These are phyloP conservation scores for Silene uniflora DNA, from an alignment of 148 eudicot species.

Conservation along the genomic window DNA sequence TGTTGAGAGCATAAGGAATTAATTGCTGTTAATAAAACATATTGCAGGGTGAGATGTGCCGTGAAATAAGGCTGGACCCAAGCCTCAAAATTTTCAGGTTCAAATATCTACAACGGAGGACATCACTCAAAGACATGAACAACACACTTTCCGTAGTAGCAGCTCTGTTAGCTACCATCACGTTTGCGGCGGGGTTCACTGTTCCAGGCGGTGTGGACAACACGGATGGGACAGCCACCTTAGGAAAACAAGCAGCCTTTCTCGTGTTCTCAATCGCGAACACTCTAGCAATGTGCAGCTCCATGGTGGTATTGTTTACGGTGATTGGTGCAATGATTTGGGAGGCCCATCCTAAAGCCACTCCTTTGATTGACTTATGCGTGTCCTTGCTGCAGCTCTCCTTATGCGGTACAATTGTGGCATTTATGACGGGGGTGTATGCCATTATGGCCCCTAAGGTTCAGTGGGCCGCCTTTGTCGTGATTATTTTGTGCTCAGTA, in stretches of 20 bases:
- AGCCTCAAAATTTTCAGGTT: slow-evolving; percentile 8
- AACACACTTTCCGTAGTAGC: slow-evolving; percentile 9
- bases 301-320: too few species aligned
- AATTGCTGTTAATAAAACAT: too few species aligned
- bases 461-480: slow-evolving; percentile 6
- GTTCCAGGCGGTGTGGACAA: too few species aligned
- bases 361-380: too few species aligned
- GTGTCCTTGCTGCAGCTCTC: too few species aligned
- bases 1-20: too few species aligned
- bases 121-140: too few species aligned
- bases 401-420: slow-evolving; percentile 5
- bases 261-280: slow-evolving; percentile 8
- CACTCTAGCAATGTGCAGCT: slow-evolving; percentile 16
- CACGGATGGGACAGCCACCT: slow-evolving; percentile 2
- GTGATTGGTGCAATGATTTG: too few species aligned
- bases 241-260: neutral
- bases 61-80: slow-evolving; percentile 14
- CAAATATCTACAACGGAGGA: too few species aligned
- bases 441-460: slow-evolving; percentile 14
- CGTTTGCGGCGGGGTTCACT: slow-evolving; percentile 11
- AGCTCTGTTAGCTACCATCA: slow-evolving; percentile 15
- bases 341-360: too few species aligned
- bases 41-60: slow-evolving; percentile 13
- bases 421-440: slow-evolving; percentile 15
- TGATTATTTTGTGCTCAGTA: neutral